A percentile compares a stretch with the other conserved stretches of the same genome.
phyloP scores from a whole-genome alignment of 257 asterid genomes.

The Thymus mandschuricus region DNA sequence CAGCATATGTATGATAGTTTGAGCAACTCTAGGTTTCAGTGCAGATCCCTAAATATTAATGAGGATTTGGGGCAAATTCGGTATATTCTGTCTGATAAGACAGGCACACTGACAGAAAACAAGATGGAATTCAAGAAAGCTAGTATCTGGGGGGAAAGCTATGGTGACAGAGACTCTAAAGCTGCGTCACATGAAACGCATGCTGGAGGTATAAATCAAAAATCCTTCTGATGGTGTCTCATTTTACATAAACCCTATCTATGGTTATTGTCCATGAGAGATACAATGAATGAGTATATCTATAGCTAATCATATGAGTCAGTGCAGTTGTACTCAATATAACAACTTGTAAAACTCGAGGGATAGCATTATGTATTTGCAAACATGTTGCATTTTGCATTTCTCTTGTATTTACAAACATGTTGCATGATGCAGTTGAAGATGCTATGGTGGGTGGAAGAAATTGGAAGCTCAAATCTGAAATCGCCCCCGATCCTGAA shows the following conservation, averaged over 20 bases:
- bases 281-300: slow-evolving; percentile 9
- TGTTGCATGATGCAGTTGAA: slow-evolving; percentile 47
- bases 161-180: slow-evolving; percentile 47
- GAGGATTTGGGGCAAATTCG: slow-evolving; percentile 99
- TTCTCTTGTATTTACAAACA: slow-evolving; percentile 19
- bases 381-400: slow-evolving; percentile 9
- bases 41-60: slow-evolving; percentile 97
- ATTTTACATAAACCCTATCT: background rate
- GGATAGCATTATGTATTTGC: slow-evolving; percentile 3
- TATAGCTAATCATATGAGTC: slow-evolving; percentile 21
- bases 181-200: slow-evolving; percentile 44
- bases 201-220: slow-evolving; percentile 59
- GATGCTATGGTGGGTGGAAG: slow-evolving; percentile 37
- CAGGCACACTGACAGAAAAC: slow-evolving; percentile 97
- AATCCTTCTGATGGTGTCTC: slow-evolving; percentile 10
- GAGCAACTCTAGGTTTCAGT: slow-evolving; percentile 89
- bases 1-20: slow-evolving; percentile 73
- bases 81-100: slow-evolving; percentile 90
- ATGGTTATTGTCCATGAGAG: slow-evolving; percentile 8
- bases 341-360: slow-evolving; percentile 15
- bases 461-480: slow-evolving; percentile 81
- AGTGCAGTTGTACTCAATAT: background rate
- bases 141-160: slow-evolving; percentile 79
- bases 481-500: slow-evolving; percentile 65
- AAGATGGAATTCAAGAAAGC: slow-evolving; percentile 97